These are phyloP conservation scores for Lolium multiflorum DNA, from an alignment of 176 grass and related monocot genomes.

Conservation along the genomic window DNA sequence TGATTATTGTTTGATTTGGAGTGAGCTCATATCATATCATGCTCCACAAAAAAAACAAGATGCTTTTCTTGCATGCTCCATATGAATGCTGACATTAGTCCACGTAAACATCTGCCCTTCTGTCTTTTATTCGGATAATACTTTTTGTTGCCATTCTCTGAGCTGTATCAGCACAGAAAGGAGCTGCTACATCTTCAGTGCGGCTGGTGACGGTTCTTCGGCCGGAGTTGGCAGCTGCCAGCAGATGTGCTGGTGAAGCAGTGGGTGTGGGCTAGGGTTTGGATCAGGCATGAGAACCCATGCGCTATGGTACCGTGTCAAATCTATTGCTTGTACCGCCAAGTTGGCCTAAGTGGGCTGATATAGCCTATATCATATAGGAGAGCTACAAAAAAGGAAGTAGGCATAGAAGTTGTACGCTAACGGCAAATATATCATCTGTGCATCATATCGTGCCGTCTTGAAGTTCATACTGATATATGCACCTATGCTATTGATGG, in stretches of 20 bases:
- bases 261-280: not conserved
- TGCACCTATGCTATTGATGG: not conserved
- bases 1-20: not conserved
- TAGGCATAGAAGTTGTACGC: not conserved
- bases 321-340: not conserved
- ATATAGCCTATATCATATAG: not conserved
- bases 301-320: not conserved
- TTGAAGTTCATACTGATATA: constrained; percentile 2
- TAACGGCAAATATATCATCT: not conserved
- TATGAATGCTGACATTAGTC: not conserved
- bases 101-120: not conserved
- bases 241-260: not conserved
- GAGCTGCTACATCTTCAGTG: not conserved
- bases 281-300: not conserved
- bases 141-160: constrained; percentile 1
- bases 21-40: not conserved
- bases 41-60: not conserved
- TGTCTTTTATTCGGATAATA: not conserved
- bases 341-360: not conserved
- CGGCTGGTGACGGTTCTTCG: not conserved
- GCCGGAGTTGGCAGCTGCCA: not conserved
- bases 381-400: not conserved
- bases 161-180: not conserved
- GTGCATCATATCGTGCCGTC: not conserved
- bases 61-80: constrained; percentile 12